A percentile compares a stretch with the other conserved stretches of the same genome.
Evolutionary conservation across 2,329 filamentous ascomycete species (phyloP).

Genomic region (Alternaria viburni): DNA sequence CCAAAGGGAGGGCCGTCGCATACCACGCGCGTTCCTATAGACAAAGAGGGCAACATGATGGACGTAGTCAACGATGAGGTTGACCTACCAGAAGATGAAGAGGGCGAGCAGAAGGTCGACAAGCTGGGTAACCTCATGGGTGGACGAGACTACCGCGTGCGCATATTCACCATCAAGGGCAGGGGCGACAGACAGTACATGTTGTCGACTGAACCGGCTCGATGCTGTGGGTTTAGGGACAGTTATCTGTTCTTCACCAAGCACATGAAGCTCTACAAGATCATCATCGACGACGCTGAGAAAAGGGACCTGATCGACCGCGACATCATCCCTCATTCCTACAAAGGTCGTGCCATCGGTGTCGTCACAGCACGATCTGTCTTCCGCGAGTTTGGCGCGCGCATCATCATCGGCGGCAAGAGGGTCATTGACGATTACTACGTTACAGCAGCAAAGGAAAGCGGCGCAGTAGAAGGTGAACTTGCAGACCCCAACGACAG

Average conservation of each 20-base stretch:
- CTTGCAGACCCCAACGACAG: slow-evolving; percentile 88
- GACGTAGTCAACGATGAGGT: slow-evolving; percentile 93
- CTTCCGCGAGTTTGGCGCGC: slow-evolving; percentile 93
- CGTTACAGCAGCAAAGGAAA: slow-evolving; percentile 73
- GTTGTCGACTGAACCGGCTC: slow-evolving; percentile 95
- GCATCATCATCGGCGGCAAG: slow-evolving; percentile 90
- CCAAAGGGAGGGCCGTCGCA: slow-evolving; percentile 75
- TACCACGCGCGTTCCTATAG: slow-evolving; percentile 81
- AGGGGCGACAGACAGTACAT: slow-evolving; percentile 91
- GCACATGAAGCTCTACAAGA: slow-evolving; percentile 94
- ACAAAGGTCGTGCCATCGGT: slow-evolving; percentile 97
- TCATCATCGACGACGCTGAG: slow-evolving; percentile 96
- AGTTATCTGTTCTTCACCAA: slow-evolving; percentile 99
- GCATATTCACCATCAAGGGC: slow-evolving; percentile 89
- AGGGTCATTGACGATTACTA: slow-evolving; percentile 90
- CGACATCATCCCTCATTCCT: slow-evolving; percentile 94
- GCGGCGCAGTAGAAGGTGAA: slow-evolving; percentile 85
- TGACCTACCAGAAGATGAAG: slow-evolving; percentile 81
- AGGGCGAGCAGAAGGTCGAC: slow-evolving; percentile 93
- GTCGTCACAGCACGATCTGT: slow-evolving; percentile 96
- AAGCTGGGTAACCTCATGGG: slow-evolving; percentile 82
- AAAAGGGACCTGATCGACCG: slow-evolving; percentile 96
- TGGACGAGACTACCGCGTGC: slow-evolving; percentile 90
- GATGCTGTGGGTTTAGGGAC: slow-evolving; percentile 95
- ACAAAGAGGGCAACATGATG: slow-evolving; percentile 91